Evolutionary conservation across 305 asterid species (phyloP), one percentile per base, ranked within the genome.

Genomic region (Fraxinus xanthoxyloides): DNA sequence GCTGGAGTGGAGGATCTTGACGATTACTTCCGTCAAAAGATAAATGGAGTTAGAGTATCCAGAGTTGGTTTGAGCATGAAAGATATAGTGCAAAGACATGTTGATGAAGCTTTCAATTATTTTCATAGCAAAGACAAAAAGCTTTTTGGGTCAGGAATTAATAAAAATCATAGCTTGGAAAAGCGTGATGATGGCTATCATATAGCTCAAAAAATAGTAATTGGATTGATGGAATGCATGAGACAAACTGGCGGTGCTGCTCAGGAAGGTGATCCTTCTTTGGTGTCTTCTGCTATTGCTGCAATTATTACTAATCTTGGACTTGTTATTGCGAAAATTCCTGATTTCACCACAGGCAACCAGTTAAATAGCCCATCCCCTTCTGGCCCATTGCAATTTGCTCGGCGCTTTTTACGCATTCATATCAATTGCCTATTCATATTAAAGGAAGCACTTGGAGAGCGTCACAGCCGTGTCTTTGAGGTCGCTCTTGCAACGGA

Each of bases 161-260:
- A 87, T 79, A 95, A 92, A 88, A 85, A 75, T 85, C 81, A 89
- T 77, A 89, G 89, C 85, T 69, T 85, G 84, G 96, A 93, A 77
- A 92, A 91, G 82, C 87, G 80, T 87, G 98, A 93, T 82, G 97
- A 93, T 82, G 89, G 90, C 72, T 86, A 88, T 88, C 93, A 88
- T 73, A 85, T 91, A 43, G 98, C 98, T 82, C 97, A 93, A 77
- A 92, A 95, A 82, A 90, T 93, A 82, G 98, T 97, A 54, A 84
- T 85, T 83, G 97, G 98, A 77, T 88, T 97, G 89, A 89, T 95
- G 89, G 99, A 97, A 77, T 95, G 99, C 91, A 97, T 97, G 97
- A 93, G 94, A 81, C 98, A 95, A 88, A 95, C 99, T 79, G 99
- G 99, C 76, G 99, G 99, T 86, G 98, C 99, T 40, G 99, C 99